A percentile compares a stretch with the other conserved stretches of the same genome.
Evolutionary conservation across 441 rosid genomes (phyloP).

Genomic region (Jatropha podagrica): DNA sequence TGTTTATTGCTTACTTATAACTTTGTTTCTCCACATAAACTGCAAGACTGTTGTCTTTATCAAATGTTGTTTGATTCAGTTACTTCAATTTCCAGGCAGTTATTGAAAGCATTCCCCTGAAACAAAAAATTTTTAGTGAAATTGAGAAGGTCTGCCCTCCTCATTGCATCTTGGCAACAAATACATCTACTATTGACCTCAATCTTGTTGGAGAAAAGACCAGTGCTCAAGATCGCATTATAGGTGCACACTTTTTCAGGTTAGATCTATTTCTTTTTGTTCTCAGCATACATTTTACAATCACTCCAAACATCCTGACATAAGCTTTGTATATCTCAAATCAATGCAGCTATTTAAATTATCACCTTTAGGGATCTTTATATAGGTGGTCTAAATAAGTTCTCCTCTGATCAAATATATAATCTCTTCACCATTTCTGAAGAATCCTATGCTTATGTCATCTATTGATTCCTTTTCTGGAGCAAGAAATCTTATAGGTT

Average conservation of each 20-base stretch:
- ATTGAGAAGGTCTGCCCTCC: conserved; percentile 77
- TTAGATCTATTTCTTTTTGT: conserved; percentile 21
- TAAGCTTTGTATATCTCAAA: not conserved
- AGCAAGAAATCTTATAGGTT: not conserved
- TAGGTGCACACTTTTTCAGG: conserved; percentile 99
- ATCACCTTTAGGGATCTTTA: not conserved
- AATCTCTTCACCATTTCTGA: not conserved
- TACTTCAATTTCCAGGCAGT: conserved; percentile 72
- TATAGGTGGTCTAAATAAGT: not conserved
- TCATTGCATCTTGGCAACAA: conserved; percentile 87
- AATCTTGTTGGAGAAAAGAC: conserved; percentile 74
- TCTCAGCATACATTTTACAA: not conserved
- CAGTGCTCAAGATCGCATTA: conserved; percentile 68
- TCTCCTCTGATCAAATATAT: not conserved
- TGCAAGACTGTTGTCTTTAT: conserved; percentile 4
- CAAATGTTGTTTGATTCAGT: conserved; percentile 16
- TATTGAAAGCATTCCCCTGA: conserved; percentile 73
- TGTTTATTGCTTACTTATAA: conserved; percentile 10
- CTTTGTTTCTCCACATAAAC: conserved; percentile 16
- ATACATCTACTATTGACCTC: conserved; percentile 89
- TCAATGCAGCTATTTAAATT: not conserved
- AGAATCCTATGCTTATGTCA: not conserved
- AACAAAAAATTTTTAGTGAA: conserved; percentile 85
- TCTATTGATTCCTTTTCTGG: not conserved
- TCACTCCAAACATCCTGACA: not conserved